Conservation (phyloP, 306 rosid genomes). For the Geum urbanum region DNA sequence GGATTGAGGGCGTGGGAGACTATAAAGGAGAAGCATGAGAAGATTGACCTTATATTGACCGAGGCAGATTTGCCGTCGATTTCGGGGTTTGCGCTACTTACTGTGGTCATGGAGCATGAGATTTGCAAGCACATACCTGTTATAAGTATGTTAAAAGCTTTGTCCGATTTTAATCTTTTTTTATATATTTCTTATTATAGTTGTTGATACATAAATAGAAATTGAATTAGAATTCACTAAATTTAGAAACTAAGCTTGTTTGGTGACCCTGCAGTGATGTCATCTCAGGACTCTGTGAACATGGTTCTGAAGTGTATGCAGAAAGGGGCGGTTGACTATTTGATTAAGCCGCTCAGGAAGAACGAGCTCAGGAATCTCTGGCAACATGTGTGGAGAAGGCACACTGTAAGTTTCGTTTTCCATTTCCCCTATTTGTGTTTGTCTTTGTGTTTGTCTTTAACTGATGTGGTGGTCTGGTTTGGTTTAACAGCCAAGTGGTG, state of each 20-base stretch:
- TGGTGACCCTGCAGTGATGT: slow-evolving; percentile 60
- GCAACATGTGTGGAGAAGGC: slow-evolving; percentile 89
- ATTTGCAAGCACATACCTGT: slow-evolving; percentile 67
- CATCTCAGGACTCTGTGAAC: slow-evolving; percentile 55
- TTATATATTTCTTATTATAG: background rate
- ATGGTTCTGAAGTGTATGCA: slow-evolving; percentile 66
- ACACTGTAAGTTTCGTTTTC: slow-evolving; percentile 41
- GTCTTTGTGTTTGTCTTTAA: background rate
- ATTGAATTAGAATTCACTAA: background rate
- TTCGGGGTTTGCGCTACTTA: slow-evolving; percentile 71
- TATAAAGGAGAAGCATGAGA: slow-evolving; percentile 45
- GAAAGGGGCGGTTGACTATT: slow-evolving; percentile 75
- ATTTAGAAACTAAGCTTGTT: slow-evolving; percentile 19
- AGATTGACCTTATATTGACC: slow-evolving; percentile 61
- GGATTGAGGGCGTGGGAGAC: slow-evolving; percentile 78
- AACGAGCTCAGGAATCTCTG: slow-evolving; percentile 70
- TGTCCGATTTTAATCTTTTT: background rate
- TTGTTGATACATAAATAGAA: background rate
- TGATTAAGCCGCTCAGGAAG: slow-evolving; percentile 71
- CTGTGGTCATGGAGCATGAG: slow-evolving; percentile 67
- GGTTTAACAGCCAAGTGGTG: slow-evolving; percentile 28
- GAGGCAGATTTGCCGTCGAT: slow-evolving; percentile 73
- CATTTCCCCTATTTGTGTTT: background rate
- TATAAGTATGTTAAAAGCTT: slow-evolving; percentile 46
- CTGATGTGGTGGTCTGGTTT: background rate